phyloP scores from a whole-genome alignment of 805 yeast species.

The Wickerhamomyces queroliae region DNA sequence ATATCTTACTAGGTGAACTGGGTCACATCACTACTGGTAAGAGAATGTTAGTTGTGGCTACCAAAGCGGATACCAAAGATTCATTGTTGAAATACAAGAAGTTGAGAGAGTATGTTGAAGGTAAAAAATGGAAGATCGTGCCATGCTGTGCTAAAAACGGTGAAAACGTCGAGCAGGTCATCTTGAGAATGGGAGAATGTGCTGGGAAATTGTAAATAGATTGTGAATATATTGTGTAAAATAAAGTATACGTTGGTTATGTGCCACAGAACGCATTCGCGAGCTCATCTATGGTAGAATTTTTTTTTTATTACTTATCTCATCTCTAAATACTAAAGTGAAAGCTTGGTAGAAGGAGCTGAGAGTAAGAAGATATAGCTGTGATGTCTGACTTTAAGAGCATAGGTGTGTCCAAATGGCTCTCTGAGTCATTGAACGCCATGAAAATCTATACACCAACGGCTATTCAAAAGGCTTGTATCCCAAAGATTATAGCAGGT shows the following conservation, averaged over 20 bases:
- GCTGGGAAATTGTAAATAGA: conserved; percentile 18
- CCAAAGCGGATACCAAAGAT: conserved; percentile 82
- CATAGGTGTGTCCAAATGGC: conserved; percentile 83
- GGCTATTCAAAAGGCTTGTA: conserved; percentile 80
- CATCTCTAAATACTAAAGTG: too few species aligned
- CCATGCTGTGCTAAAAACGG: conserved; percentile 80
- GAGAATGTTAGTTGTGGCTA: conserved; percentile 71
- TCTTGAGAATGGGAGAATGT: conserved; percentile 63
- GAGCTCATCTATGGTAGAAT: too few species aligned
- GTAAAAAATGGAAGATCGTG: conserved; percentile 56
- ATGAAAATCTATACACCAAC: conserved; percentile 86
- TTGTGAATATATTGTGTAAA: not conserved
- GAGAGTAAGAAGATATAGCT: too few species aligned
- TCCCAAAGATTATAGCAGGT: conserved; percentile 75
- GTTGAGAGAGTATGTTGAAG: conserved; percentile 40
- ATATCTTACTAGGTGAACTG: conserved; percentile 61
- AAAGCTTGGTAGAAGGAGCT: too few species aligned
- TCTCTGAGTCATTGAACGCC: conserved; percentile 68
- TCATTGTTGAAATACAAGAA: conserved; percentile 40
- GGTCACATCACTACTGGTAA: conserved; percentile 63
- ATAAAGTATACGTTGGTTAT: too few species aligned
- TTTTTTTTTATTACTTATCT: too few species aligned
- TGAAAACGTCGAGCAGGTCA: conserved; percentile 67
- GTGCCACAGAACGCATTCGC: too few species aligned
- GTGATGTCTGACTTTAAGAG: conserved; percentile 37